Base-by-base conservation (phyloP, 2,329 filamentous ascomycete genomes). In the Simplicillium sp. region DNA sequence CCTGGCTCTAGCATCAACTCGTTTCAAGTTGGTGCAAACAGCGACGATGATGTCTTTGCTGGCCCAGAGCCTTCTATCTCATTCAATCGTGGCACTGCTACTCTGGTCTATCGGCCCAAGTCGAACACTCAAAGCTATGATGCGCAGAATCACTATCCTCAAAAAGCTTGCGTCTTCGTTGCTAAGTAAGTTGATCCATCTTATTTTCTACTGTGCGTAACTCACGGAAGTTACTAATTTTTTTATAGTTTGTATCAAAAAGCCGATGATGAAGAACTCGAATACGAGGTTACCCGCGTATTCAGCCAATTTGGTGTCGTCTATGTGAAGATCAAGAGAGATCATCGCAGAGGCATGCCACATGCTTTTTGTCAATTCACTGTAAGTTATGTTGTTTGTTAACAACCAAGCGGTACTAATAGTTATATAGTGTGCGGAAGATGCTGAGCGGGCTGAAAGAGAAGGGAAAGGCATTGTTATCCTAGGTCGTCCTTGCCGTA, bases 281-380 rank as follows among this genome's bases (percentile, higher is more conserved):
- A 75, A 43, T 58, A 61, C 7, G 71, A 68, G 32, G 66, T 82
- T 3, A 73, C 67, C 3, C 58, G 65, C 7, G 57, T 62, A 14
- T 82, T 83, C 54, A 60, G 63, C 14, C 53, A 61, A 13, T 81
- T 64, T 48, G 79, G 79, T 6, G 64, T 62, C 0, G 73, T 77
- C 17, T 82, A 68, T 46, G 71, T 80, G 46, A 82, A 82, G 61
- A 77, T 83, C 44, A 73, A 75, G 31, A 72, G 78, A 14, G 77
- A 82, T 48, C 46, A 44, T 11, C 57, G 57, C 12, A 25, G 20
- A 9, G 64, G 72, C 32, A 80, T 82, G 73, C 79, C 79, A 0
- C 80, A 77, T 51, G 77, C 77, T 0, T 82, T 82, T 48, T 71
- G 69, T 16, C 79, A 82, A 50, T 83, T 67, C 50, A 79, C 73